Conservation (phyloP, 2,329 filamentous ascomycete species). For the Trichoderma aggressivum region DNA sequence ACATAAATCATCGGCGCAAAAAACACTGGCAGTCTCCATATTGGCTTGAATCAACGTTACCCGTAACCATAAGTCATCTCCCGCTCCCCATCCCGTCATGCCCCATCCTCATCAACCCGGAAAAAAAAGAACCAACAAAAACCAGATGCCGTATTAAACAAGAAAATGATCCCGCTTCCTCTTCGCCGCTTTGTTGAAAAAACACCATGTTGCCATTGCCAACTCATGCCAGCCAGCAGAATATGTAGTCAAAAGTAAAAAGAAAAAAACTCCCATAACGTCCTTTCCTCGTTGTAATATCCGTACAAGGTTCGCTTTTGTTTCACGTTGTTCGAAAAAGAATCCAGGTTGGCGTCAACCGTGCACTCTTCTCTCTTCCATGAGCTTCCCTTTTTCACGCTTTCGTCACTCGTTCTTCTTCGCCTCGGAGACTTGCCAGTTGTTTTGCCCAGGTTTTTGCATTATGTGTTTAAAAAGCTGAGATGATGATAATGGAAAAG, state of each 20-base stretch:
- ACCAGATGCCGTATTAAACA: background rate
- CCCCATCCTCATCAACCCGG: background rate
- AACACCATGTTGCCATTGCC: background rate
- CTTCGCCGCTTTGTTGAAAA: background rate
- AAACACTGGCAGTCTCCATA: background rate
- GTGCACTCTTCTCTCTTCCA: background rate
- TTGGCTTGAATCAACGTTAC: background rate
- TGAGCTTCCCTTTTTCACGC: background rate
- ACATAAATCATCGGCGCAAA: background rate
- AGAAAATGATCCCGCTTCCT: background rate
- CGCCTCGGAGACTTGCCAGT: background rate
- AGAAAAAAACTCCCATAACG: constrained; percentile 4
- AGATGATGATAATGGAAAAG: background rate
- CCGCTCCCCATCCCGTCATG: background rate
- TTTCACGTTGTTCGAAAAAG: background rate
- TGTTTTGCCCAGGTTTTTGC: background rate
- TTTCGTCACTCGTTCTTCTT: background rate
- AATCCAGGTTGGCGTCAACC: background rate
- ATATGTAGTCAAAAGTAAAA: background rate
- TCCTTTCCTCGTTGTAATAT: constrained; percentile 13
- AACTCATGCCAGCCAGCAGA: background rate
- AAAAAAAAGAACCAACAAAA: background rate
- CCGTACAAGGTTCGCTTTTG: constrained; percentile 2
- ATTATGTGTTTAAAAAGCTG: constrained; percentile 1
- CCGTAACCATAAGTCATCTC: background rate